phyloP scores from a whole-genome alignment of 2,329 filamentous ascomycete genomes.

The Trichoderma afroharzianum region DNA sequence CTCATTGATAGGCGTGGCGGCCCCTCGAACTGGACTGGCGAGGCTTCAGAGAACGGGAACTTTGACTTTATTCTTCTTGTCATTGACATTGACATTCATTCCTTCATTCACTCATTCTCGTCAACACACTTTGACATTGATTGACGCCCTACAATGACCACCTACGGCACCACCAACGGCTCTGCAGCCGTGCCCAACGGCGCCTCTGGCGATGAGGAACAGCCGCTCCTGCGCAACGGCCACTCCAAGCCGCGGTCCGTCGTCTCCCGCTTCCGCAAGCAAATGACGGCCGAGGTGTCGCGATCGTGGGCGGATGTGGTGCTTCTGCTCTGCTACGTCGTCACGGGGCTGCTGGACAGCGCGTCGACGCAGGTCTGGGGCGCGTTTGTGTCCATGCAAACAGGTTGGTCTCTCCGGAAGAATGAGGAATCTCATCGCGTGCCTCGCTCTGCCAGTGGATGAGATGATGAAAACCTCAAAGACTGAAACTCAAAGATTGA shows the following conservation, averaged over 20 bases:
- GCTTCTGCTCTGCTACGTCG: slow-evolving; percentile 68
- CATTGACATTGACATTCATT: too few relatives aligned
- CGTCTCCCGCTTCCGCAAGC: slow-evolving; percentile 29
- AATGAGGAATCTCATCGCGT: background rate
- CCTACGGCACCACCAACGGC: slow-evolving; percentile 19
- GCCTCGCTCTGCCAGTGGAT: background rate
- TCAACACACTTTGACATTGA: background rate
- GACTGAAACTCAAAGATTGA: background rate
- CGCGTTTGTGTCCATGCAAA: slow-evolving; percentile 81
- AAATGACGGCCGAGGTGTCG: slow-evolving; percentile 47
- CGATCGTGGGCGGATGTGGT: slow-evolving; percentile 64
- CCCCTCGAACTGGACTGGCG: background rate
- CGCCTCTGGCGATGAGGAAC: slow-evolving; percentile 28
- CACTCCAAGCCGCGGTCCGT: slow-evolving; percentile 23
- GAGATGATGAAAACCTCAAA: background rate
- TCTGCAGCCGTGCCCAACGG: slow-evolving; percentile 20
- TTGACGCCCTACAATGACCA: background rate
- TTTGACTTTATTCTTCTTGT: background rate
- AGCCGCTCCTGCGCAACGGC: slow-evolving; percentile 33
- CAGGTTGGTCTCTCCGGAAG: slow-evolving; percentile 51
- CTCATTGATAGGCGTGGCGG: background rate
- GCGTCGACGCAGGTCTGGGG: slow-evolving; percentile 74
- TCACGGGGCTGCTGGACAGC: slow-evolving; percentile 75
- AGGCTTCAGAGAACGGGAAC: background rate
- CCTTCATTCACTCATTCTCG: background rate